Evolutionary conservation across 2,329 filamentous ascomycete genomes (phyloP).

Genomic region (Nothophoma quercina): DNA sequence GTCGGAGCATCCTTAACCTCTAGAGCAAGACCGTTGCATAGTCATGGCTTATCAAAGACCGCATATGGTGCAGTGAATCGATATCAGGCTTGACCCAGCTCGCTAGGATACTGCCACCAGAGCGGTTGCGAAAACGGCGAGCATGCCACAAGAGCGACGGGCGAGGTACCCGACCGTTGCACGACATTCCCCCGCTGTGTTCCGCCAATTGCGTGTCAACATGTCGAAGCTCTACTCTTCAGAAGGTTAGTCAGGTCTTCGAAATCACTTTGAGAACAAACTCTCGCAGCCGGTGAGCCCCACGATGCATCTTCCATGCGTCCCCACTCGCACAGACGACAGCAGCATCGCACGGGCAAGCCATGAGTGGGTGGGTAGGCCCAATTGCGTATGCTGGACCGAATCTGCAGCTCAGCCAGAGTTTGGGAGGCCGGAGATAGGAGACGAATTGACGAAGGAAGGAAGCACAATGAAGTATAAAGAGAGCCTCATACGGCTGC

Average conservation of each 20-base stretch:
- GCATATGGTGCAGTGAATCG: background rate
- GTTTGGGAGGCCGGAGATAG: background rate
- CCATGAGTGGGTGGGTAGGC: constrained; percentile 3
- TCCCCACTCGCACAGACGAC: background rate
- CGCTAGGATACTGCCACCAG: background rate
- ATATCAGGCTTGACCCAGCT: background rate
- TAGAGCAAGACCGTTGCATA: background rate
- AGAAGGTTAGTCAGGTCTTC: constrained; percentile 7
- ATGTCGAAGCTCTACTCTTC: background rate
- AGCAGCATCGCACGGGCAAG: constrained; percentile 2
- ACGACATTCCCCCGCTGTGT: background rate
- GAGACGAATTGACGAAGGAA: background rate
- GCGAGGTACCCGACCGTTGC: background rate
- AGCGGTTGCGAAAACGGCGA: background rate
- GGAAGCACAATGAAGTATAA: constrained; percentile 32
- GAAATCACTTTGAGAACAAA: constrained; percentile 1
- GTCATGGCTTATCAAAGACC: constrained; percentile 31
- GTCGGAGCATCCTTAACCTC: background rate
- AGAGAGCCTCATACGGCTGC: constrained; percentile 19
- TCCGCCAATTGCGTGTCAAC: background rate
- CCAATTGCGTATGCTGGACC: background rate
- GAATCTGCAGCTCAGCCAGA: background rate
- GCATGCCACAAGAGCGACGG: background rate
- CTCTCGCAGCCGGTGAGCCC: background rate
- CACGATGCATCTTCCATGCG: constrained; percentile 5